A percentile compares a stretch with the other conserved stretches of the same genome.
phyloP scores from a whole-genome alignment of 2,329 filamentous ascomycete species.

The Xylariaceae sp. region DNA sequence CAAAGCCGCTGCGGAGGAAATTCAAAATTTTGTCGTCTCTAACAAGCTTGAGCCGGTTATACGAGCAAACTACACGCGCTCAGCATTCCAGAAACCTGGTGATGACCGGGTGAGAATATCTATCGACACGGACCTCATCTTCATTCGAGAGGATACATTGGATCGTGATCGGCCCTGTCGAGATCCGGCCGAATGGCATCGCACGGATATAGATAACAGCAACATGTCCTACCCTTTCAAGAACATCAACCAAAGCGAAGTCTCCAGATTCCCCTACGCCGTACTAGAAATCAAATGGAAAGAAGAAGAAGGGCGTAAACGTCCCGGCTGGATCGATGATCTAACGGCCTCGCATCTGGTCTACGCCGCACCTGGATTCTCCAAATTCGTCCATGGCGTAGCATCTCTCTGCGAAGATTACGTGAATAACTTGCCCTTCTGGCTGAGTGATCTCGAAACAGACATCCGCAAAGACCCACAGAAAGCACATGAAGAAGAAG shows the following conservation, averaged over 20 bases:
- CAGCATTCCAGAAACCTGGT: conserved; percentile 91
- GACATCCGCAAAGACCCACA: conserved; percentile 94
- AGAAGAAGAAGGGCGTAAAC: conserved; percentile 59
- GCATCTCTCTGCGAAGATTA: conserved; percentile 91
- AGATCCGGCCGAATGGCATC: conserved; percentile 84
- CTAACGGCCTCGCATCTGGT: conserved; percentile 90
- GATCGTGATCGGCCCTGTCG: conserved; percentile 82
- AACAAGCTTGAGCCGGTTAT: conserved; percentile 77
- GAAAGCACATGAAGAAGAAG: conserved; percentile 83
- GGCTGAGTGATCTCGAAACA: conserved; percentile 83
- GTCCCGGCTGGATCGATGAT: conserved; percentile 82
- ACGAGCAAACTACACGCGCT: conserved; percentile 87
- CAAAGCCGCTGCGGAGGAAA: conserved; percentile 64
- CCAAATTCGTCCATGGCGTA: conserved; percentile 93
- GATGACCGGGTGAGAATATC: conserved; percentile 88
- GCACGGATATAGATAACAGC: conserved; percentile 77
- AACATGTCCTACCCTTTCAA: conserved; percentile 83
- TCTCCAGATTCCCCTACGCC: conserved; percentile 84
- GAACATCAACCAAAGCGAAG: conserved; percentile 82
- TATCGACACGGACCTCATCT: conserved; percentile 85
- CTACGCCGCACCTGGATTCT: conserved; percentile 83
- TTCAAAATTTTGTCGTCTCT: conserved; percentile 74
- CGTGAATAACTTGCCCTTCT: conserved; percentile 94
- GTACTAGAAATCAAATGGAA: conserved; percentile 89
- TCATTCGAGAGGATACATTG: conserved; percentile 74